Evolutionary conservation across 805 yeast genomes (phyloP), one percentile per base, ranked within the genome.

Genomic region (Metschnikowia noctiluminum): DNA sequence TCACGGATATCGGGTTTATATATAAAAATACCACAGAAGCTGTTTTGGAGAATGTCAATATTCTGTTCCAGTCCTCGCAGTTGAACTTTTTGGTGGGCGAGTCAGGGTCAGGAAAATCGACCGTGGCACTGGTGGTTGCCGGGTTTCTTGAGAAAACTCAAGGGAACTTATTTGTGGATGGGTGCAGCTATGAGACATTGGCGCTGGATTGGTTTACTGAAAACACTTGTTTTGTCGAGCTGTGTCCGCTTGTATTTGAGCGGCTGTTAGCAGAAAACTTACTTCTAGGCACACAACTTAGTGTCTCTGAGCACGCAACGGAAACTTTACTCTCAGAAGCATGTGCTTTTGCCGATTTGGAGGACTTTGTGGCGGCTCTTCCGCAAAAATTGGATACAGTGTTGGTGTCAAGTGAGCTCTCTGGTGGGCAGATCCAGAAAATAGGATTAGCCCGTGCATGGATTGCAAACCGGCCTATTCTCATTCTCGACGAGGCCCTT

Each of bases 51-150:
- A 57, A 76, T 42, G 69, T 85, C 1, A 59, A 64, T n/a, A 48
- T 86, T 27, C 55, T 56, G 5, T 68, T 90, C 34, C 64, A 70
- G 1, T 63, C 78, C 0, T 74, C 78, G 1, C 55, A 67, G 31
- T 60, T 79, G 7, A 80, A 84, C 1, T 92, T 80, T 57, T 65
- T 94, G 4, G 79, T 94, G 38, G 99, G 99, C 0, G 74, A 77
- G 51, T 90, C 97, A 0, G 99, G 99, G 0, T 84, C 91, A 0
- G 99, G 99, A 0, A 94, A 94, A 63, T 92, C 98, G 0, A 86
- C 98, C 0, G 52, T 94, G 2, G 78, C 85, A 0, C 77, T 77
- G 35, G 62, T 94, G 2, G 57, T 94, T 0, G 62, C 86, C 46
- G 78, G 78, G 28, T 75, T 88, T 26, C 89, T 91, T 57, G 52